Evolutionary conservation across 2,329 filamentous ascomycete species (phyloP), one percentile per base, ranked within the genome.

Genomic region (Aureobasidium uvarum): DNA sequence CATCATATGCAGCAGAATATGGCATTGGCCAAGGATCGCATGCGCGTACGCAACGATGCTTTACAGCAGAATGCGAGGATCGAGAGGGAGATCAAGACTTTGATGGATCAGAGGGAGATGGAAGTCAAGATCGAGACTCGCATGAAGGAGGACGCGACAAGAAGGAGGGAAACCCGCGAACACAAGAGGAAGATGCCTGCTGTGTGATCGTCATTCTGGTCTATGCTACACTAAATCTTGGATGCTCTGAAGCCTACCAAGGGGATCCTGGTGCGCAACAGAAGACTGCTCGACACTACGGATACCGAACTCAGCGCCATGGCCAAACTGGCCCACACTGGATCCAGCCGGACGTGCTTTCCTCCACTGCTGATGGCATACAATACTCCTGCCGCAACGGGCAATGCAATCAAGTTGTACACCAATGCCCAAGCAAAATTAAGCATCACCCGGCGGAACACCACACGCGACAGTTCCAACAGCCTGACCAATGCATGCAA

Each of bases 261-360:
- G 3, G 77, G 77, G 43, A 80, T 63, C 62, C 67, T 71, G 63
- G 76, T 83, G 74, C 88, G 85, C 78, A 97, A 77, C 58, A 87
- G 82, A 72, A 96, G 77, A 78, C 90, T 94, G 75, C 92, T 96
- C 73, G 86, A 78, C 59, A 97, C 89, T 52, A 98, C 93, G 72
- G 90, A 95, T 70, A 97, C 88, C 76, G 90, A 94, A 77, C 92
- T 96, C 75, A 93, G 77, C 31, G 94, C 94, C 94, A 97, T 98
- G 0, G 93, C 93, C 74, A 96, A 77, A 69, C 88, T 89, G 5
- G 93, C 94, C 93, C 93, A 97, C 1, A 90, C 90, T 0, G 90
- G 90, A 74, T 91, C 88, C 54, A 93, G 77, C 67, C 84, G 79
- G 23, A 92, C 77, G 73, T 89, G 89, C 36, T 64, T 39, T n/a